Evolutionary conservation across 371 early-diverging fungal genomes (phyloP), one percentile per base, ranked within the genome.

Genomic region (Mortierella sp.): DNA sequence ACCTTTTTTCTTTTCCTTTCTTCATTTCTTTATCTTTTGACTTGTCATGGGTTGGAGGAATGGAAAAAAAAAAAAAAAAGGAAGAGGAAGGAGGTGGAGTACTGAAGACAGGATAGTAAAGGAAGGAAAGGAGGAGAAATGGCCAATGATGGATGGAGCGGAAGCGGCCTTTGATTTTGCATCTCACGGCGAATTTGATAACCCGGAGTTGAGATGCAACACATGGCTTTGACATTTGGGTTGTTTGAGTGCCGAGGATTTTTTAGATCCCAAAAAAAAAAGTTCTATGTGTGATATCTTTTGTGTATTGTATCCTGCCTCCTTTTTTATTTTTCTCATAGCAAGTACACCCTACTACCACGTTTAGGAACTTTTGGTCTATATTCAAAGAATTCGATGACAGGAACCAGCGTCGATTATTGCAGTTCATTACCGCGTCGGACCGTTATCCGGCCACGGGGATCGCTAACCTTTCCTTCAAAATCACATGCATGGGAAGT

Each of bases 361-460:
- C 37, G 37, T 66, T 64, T 70, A 84, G 85, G 61, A 81, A 91
- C 68, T 96, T 99, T 80, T 99, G 99, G 99, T 86, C 88, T 14
- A 91, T 97, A 29, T 86, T 98, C 76, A 87, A 88, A 21, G 84
- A 77, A 16, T 93, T 93, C 83, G 82, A 89, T 26, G 84, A 87
- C 18, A 81, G 84, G 30, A 89, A 91, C 75, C 95, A 96, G 64
- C 88, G 95, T 6, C 84, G 90, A 79, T 82, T 99, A 16, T 81
- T 99, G 53, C 91, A 93, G 68, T 99, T 99, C 87, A 93, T 97
- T 19, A 99, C 99, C 12, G 99, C 99, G 28, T 94, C 95, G 60
- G 98, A 99, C 81, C 89, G 99, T 64, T 91, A 99, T 62, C 99
- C 99, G 12, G 93, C 96, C 6, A 93, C 94, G 18, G 97, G 97